Base-by-base conservation (phyloP, 2,329 filamentous ascomycete species). In the Thielaviopsis euricoi region DNA sequence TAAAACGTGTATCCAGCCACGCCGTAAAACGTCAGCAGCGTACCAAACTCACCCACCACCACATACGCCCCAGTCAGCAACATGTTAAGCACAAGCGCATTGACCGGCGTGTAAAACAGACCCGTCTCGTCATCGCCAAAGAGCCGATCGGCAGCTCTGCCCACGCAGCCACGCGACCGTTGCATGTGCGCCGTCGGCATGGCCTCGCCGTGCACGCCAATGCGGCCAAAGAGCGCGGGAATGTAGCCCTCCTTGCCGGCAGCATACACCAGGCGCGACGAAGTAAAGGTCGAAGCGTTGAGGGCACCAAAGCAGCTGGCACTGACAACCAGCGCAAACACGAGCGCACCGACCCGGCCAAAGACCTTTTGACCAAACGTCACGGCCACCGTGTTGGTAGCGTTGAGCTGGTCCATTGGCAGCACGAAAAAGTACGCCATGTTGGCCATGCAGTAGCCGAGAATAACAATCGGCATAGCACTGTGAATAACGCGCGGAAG, bases 1-100 rank as follows among this genome's bases (percentile, higher is more conserved):
- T 98, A 98, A 68, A 98, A 98, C 0, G 88, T 88, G 69, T 98
- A 98, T 15, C 90, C 90, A 0, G 93, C 93, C 13, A 98, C 93
- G 58, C 93, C 93, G 71, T 97, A 97, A 68, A 98, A 98, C 0
- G 93, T 97, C 59, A 97, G 79, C 1, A 98, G 79, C 0, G 91
- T 95, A 56, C 82, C 78, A 67, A 98, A 97, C 68, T 95, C 89
- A 70, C 93, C 93, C 5, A 95, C 82, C 1, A 86, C 66, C 61
- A 95, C 83, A 72, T 97, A 98, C 1, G 78, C 73, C 3, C 79
- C 72, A 0, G 89, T 95, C 22, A 98, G 72, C 3, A 73, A 63
- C 48, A 79, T 78, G 70, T 98, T 98, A 64, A 97, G 81, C 1
- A 86, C 66, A 71, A 97, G 87, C 6, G 93, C 93, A 64, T 90